A percentile compares a stretch with the other conserved stretches of the same genome.
Evolutionary conservation across 106 monocot species (phyloP).

Genomic region (Dioscorea alata): DNA sequence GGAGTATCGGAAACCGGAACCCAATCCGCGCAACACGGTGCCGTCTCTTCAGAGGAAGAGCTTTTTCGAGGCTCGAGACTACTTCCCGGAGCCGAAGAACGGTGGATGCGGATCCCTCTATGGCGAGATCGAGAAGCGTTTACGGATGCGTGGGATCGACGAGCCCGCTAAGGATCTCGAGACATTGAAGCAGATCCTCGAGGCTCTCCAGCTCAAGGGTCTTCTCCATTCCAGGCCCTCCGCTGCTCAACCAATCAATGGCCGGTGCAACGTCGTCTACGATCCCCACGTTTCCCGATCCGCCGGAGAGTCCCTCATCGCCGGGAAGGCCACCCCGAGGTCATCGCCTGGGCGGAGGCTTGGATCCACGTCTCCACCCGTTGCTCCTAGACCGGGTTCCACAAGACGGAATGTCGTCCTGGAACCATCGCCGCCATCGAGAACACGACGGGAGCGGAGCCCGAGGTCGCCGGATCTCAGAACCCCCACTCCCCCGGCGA

Average conservation of each 20-base stretch:
- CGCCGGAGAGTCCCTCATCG: conserved; percentile 40
- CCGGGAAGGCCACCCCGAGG: conserved; percentile 39
- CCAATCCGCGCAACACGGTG: background rate
- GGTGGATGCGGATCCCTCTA: conserved; percentile 29
- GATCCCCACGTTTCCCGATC: background rate
- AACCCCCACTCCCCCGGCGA: conserved; percentile 12
- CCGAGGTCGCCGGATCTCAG: conserved; percentile 1
- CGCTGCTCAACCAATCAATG: background rate
- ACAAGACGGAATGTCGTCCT: no score
- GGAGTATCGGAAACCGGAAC: conserved; percentile 7
- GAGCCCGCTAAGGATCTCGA: conserved; percentile 73
- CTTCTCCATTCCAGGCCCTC: conserved; percentile 43
- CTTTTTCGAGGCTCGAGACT: conserved; percentile 52
- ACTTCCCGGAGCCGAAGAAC: conserved; percentile 64
- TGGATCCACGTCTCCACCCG: background rate
- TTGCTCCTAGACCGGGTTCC: background rate
- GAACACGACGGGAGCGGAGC: background rate
- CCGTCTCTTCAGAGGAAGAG: conserved; percentile 33
- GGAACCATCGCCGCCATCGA: no score
- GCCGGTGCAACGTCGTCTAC: conserved; percentile 16
- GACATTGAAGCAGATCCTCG: conserved; percentile 75
- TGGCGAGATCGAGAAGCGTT: conserved; percentile 73
- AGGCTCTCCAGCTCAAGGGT: conserved; percentile 78
- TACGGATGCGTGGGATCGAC: conserved; percentile 56
- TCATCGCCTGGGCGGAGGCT: conserved; percentile 9